These are phyloP conservation scores for Phytophthora ramorum DNA, from an alignment of 352 stramenopile species.

Conservation along the genomic window DNA sequence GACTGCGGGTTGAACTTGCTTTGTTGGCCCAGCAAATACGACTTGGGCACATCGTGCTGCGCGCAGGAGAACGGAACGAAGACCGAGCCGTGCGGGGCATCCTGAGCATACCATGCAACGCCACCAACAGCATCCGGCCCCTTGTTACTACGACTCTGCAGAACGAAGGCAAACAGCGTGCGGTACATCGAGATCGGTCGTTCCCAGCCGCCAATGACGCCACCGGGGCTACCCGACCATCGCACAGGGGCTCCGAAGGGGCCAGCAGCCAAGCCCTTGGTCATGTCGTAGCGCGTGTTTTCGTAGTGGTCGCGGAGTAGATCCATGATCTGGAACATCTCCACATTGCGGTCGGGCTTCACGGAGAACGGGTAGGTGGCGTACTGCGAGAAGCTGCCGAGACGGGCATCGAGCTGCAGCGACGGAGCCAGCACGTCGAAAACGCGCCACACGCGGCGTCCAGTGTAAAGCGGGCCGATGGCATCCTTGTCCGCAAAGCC, in stretches of 20 bases:
- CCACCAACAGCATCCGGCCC: conserved; percentile 54
- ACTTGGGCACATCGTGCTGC: conserved; percentile 53
- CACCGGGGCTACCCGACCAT: conserved; percentile 64
- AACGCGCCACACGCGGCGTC: conserved; percentile 90
- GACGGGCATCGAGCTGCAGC: conserved; percentile 67
- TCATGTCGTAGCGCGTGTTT: conserved; percentile 90
- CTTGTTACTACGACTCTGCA: conserved; percentile 47
- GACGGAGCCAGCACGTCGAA: conserved; percentile 85
- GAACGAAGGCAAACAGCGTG: conserved; percentile 86
- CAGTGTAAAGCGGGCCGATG: conserved; percentile 72
- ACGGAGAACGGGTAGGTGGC: conserved; percentile 91
- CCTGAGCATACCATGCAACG: conserved; percentile 76
- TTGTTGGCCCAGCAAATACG: conserved; percentile 70
- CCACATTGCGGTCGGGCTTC: conserved; percentile 69
- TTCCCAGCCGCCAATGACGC: conserved; percentile 80
- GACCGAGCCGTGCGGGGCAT: conserved; percentile 71
- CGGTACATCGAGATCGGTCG: conserved; percentile 93
- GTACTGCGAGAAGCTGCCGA: conserved; percentile 73
- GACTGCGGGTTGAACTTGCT: conserved; percentile 73
- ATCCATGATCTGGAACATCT: conserved; percentile 77
- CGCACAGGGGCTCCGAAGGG: conserved; percentile 91
- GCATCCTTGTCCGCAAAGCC: conserved; percentile 67
- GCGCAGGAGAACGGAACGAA: conserved; percentile 76
- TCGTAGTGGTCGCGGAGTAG: conserved; percentile 92
- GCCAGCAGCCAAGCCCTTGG: conserved; percentile 84